Percentiles rank a stretch among this genome's conserved stretches.
These are phyloP conservation scores for Neurospora pannonica DNA, from an alignment of 495 filamentous ascomycete genomes.

Conservation along the genomic window DNA sequence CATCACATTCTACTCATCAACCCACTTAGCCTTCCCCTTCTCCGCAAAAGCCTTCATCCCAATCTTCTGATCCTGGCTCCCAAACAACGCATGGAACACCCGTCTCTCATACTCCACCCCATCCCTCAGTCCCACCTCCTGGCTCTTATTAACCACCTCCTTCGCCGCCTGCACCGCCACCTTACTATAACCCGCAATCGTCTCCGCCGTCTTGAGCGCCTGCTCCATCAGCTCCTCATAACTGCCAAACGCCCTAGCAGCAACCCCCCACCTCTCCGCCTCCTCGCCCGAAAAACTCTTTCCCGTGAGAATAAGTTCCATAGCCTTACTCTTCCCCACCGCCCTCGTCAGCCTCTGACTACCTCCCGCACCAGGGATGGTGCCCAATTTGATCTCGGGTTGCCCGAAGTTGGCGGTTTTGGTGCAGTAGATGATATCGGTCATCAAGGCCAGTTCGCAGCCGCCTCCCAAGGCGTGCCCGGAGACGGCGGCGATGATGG, in stretches of 20 bases:
- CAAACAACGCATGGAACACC: slow-evolving; percentile 87
- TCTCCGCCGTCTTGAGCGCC: slow-evolving; percentile 72
- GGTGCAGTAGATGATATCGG: slow-evolving; percentile 87
- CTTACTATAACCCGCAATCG: slow-evolving; percentile 69
- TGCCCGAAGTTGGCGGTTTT: slow-evolving; percentile 79
- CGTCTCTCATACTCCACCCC: slow-evolving; percentile 91
- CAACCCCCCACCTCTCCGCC: slow-evolving; percentile 85
- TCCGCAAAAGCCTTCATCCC: slow-evolving; percentile 93
- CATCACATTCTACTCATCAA: too few relatives aligned
- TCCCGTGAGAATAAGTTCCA: slow-evolving; percentile 90
- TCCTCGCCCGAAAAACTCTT: slow-evolving; percentile 70
- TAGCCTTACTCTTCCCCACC: slow-evolving; percentile 80
- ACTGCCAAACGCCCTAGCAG: slow-evolving; percentile 68
- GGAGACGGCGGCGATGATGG: slow-evolving; percentile 86
- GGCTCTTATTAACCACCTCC: slow-evolving; percentile 96
- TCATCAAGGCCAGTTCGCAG: slow-evolving; percentile 97
- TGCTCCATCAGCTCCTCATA: slow-evolving; percentile 75
- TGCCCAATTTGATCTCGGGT: slow-evolving; percentile 90
- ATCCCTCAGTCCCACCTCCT: slow-evolving; percentile 75
- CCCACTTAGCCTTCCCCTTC: slow-evolving; percentile 92
- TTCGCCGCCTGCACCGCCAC: slow-evolving; percentile 86
- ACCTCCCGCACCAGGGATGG: slow-evolving; percentile 86
- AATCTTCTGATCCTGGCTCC: slow-evolving; percentile 91
- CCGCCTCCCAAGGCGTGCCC: slow-evolving; percentile 92
- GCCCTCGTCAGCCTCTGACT: slow-evolving; percentile 77